phyloP scores from a whole-genome alignment of 352 stramenopile species.

The Globisporangium middletonii region DNA sequence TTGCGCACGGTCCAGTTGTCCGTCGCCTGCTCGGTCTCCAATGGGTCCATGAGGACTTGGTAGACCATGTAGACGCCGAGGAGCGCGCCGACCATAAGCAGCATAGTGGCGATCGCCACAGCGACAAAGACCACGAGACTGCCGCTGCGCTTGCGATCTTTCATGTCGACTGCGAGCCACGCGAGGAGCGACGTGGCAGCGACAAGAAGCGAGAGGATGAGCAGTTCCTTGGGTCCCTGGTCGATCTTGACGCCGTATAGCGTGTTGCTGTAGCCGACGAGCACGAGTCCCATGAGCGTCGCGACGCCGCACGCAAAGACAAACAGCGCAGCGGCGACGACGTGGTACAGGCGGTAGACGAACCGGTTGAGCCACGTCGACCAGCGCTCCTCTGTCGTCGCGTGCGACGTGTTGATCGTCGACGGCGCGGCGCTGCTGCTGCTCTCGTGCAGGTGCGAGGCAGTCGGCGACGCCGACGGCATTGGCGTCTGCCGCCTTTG shows the following conservation, averaged over 20 bases:
- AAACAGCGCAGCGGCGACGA: conserved; percentile 28
- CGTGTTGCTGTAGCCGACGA: conserved; percentile 37
- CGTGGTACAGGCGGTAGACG: conserved; percentile 29
- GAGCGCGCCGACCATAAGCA: conserved; percentile 33
- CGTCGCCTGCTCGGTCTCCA: conserved; percentile 20
- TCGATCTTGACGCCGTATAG: conserved; percentile 52
- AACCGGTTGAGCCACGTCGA: conserved; percentile 60
- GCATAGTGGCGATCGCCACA: conserved; percentile 29
- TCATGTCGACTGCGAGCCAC: conserved; percentile 50
- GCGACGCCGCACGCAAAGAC: conserved; percentile 36
- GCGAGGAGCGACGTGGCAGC: conserved; percentile 31
- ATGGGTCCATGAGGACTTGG: conserved; percentile 41
- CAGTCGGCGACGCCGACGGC: neutral
- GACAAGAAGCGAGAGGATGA: conserved; percentile 29
- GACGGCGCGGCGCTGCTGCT: conserved; percentile 15
- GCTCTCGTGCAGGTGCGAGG: neutral
- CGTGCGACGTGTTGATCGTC: conserved; percentile 36
- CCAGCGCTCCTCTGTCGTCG: conserved; percentile 74
- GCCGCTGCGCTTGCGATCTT: conserved; percentile 24
- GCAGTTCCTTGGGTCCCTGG: conserved; percentile 31
- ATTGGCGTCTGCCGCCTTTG: conserved; percentile 2
- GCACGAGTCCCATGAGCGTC: conserved; percentile 47
- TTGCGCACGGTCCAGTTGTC: conserved; percentile 73
- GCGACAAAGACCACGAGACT: conserved; percentile 27
- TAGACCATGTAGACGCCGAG: conserved; percentile 57